Evolutionary conservation across 129 eudicot species (phyloP).

Genomic region (Artemisia tridentata): DNA sequence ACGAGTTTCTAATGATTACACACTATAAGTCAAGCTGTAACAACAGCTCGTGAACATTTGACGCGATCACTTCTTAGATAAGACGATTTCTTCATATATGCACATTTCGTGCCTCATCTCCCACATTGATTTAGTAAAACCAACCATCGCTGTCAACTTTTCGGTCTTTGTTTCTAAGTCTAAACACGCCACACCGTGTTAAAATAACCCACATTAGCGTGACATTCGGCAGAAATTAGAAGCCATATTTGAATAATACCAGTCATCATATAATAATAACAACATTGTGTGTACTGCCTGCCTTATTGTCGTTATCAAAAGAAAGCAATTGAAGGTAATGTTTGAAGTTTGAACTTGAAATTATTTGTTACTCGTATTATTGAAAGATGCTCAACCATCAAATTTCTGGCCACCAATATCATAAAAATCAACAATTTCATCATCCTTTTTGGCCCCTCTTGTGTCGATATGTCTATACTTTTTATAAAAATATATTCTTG

Average conservation of each 20-base stretch:
- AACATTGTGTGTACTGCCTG: slow-evolving; percentile 19
- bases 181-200: not conserved
- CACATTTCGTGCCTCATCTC: not conserved
- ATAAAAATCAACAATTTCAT: slow-evolving; percentile 19
- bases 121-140: slow-evolving; percentile 2
- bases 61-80: slow-evolving; percentile 60
- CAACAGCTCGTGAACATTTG: slow-evolving; percentile 58
- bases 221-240: slow-evolving; percentile 10
- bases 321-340: slow-evolving; percentile 12
- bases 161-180: not conserved
- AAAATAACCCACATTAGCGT: not conserved
- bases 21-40: slow-evolving; percentile 68
- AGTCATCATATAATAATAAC: not conserved
- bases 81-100: not conserved
- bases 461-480: slow-evolving; percentile 25
- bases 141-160: not conserved
- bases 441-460: slow-evolving; percentile 19
- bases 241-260: not conserved
- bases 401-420: slow-evolving; percentile 21
- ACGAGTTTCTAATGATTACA: slow-evolving; percentile 21
- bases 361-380: slow-evolving; percentile 19
- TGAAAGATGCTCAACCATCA: slow-evolving; percentile 25
- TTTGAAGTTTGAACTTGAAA: slow-evolving; percentile 20
- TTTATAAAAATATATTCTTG: not conserved
- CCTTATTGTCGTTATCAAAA: slow-evolving; percentile 16